phyloP scores from a whole-genome alignment of 2,329 filamentous ascomycete genomes.

The Fusarium napiforme region DNA sequence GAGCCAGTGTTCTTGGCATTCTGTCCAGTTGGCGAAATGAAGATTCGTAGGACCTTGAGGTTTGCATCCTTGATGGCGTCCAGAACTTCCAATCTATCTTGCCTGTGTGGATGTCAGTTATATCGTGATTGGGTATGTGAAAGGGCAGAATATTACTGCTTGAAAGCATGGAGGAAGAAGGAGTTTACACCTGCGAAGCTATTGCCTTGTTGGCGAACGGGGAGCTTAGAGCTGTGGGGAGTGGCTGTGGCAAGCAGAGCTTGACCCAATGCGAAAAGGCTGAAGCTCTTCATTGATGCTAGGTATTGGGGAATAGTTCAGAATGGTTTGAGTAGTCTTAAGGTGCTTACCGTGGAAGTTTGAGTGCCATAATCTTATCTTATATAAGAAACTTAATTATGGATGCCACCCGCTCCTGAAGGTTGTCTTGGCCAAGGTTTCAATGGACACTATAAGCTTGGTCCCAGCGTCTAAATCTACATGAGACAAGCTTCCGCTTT shows the following conservation, averaged over 20 bases:
- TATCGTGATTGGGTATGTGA: accelerated
- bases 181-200: background rate
- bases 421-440: background rate
- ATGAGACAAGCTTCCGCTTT: background rate
- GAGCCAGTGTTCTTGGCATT: background rate
- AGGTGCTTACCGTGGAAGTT: background rate
- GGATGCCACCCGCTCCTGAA: accelerated
- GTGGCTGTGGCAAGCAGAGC: background rate
- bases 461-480: background rate
- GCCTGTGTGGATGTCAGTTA: background rate
- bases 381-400: background rate
- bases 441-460: background rate
- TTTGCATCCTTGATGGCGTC: background rate
- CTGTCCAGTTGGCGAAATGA: background rate
- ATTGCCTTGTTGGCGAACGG: background rate
- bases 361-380: background rate
- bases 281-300: background rate
- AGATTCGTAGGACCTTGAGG: background rate
- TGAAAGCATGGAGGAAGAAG: background rate
- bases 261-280: background rate
- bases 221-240: background rate
- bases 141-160: background rate
- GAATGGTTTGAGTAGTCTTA: accelerated
- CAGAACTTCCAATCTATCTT: background rate
- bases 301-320: accelerated